Evolutionary conservation across 192 early-diverging fungal species (phyloP), one percentile per base, ranked within the genome.

Genomic region (Linnemannia hyalina): DNA sequence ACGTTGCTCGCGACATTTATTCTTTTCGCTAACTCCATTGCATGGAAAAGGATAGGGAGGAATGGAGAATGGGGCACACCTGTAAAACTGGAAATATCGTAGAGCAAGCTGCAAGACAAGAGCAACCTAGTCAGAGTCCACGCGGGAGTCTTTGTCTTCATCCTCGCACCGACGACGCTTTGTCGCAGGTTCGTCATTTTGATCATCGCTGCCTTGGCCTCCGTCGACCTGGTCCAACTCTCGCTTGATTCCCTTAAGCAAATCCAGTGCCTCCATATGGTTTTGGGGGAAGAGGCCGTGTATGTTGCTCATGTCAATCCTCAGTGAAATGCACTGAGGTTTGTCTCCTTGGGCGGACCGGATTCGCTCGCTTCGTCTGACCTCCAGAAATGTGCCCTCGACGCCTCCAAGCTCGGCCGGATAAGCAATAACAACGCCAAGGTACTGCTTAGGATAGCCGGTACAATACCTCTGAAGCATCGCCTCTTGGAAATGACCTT

Each of bases 351-450:
- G 70, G 5, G 60, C 26, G 35, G 57, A 18, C 13, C n/a, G 57
- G 2, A 68, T 54, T 69, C 41, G 72, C 41, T 46, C 18, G 71
- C 79, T 69, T 80, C 68, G 57, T 36, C 72, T 60, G 41, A 52
- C 32, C 65, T 68, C 68, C 46, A 63, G 72, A 81, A 70, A 75
- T 52, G 49, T 69, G 55, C 65, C 63, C 46, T 75, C 73, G 68
- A 74, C 47, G 8, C 68, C 80, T 29, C 49, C 52, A 72, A 69
- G 44, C 47, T 81, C 73, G 18, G 73, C 36, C 44, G 73, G 80
- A 81, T 81, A 81, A 55, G 80, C 80, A 75, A 75, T 70, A 42
- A 75, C 80, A 65, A 81, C 65, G 3, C 80, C 80, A 70, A 81
- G 35, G 63, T 54, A 54, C 11, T 35, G 68, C 49, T 80, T 77